Conservation (phyloP, 139 green algal species). For the Yamagishiella unicocca region DNA sequence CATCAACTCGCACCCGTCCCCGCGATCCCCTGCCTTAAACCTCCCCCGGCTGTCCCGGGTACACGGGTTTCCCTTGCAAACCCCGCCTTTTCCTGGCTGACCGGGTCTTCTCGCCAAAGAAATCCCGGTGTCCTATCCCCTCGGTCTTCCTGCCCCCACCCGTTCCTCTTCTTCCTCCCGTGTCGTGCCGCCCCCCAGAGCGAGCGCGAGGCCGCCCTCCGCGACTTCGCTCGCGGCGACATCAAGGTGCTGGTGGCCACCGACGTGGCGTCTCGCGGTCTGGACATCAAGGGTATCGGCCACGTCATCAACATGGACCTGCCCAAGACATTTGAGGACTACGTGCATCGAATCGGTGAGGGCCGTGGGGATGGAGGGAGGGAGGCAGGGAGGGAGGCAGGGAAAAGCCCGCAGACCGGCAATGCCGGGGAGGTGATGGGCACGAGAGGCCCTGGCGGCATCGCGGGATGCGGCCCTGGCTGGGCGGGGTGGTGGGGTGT, state of each 20-base stretch:
- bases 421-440: no score
- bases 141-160: neutral
- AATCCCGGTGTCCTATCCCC: no score
- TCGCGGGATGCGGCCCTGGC: no score
- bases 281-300: constrained; percentile 91
- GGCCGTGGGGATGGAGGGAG: neutral
- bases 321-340: constrained; percentile 97
- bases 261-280: constrained; percentile 91
- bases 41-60: no score
- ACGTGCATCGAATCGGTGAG: constrained; percentile 89
- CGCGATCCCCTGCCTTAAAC: no score
- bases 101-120: no score
- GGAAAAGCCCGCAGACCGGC: no score
- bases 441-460: no score
- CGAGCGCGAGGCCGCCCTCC: constrained; percentile 82
- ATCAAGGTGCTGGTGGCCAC: constrained; percentile 87
- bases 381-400: neutral
- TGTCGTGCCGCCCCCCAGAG: constrained; percentile 49
- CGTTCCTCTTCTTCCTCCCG: neutral
- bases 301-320: constrained; percentile 96
- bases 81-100: no score
- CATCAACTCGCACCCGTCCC: no score
- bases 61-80: no score
- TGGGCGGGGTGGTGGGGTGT: no score
- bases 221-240: constrained; percentile 74